Evolutionary conservation across 495 filamentous ascomycete species (phyloP).

Genomic region (Penicillium roqueforti): DNA sequence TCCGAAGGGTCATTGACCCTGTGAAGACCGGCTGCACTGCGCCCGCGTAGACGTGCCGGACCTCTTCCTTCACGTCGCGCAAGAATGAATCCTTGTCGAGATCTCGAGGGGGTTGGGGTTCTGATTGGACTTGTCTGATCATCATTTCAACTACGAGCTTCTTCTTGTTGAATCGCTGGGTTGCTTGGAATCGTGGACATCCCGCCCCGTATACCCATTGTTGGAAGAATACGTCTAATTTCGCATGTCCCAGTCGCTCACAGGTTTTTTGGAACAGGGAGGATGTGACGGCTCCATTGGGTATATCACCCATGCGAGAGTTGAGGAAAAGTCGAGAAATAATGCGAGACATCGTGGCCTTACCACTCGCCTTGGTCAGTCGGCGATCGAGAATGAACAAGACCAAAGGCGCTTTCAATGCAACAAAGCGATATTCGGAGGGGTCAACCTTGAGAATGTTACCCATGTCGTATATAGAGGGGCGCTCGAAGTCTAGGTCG

Average conservation of each 20-base stretch:
- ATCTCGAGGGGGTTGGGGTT: conserved; percentile 45
- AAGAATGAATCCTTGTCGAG: conserved; percentile 68
- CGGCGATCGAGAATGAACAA: conserved; percentile 90
- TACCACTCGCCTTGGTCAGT: conserved; percentile 79
- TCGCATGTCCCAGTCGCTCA: conserved; percentile 81
- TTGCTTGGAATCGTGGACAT: conserved; percentile 79
- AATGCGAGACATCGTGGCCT: conserved; percentile 77
- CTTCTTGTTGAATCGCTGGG: conserved; percentile 95
- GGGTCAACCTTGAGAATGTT: conserved; percentile 72
- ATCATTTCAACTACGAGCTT: conserved; percentile 91
- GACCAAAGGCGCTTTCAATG: conserved; percentile 85
- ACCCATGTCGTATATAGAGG: conserved; percentile 77
- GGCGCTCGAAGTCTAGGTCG: conserved; percentile 74
- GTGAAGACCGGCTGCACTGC: conserved; percentile 75
- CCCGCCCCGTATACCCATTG: conserved; percentile 90
- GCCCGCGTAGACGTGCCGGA: conserved; percentile 63
- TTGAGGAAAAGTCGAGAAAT: conserved; percentile 76
- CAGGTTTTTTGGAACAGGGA: conserved; percentile 72
- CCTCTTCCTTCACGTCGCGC: conserved; percentile 76
- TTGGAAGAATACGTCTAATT: conserved; percentile 80
- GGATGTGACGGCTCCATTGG: conserved; percentile 68
- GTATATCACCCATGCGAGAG: conserved; percentile 70
- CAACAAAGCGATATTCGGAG: conserved; percentile 82
- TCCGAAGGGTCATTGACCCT: conserved; percentile 93
- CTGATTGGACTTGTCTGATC: conserved; percentile 74